Conservation (phyloP, 2,329 filamentous ascomycete genomes). For the Fusarium fracticaudum region DNA sequence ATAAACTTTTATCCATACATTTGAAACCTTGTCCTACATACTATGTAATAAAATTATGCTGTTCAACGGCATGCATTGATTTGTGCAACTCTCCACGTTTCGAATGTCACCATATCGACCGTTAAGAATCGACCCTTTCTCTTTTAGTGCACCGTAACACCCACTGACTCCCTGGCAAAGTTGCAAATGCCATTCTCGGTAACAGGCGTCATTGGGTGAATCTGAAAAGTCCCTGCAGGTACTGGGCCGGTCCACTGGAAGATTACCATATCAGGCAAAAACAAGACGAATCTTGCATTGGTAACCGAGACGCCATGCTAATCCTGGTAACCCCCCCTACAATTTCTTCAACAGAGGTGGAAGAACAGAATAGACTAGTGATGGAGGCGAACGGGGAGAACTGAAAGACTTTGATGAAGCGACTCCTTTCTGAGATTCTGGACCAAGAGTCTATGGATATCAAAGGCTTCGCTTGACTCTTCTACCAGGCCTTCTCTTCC, state of each 20-base stretch:
- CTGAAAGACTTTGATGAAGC: background rate
- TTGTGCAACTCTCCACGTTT: conserved; percentile 16
- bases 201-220: conserved; percentile 27
- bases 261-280: conserved; percentile 20
- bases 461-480: background rate
- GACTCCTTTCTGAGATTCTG: background rate
- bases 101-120: background rate
- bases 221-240: conserved; percentile 31
- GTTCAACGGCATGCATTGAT: background rate
- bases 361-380: background rate
- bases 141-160: conserved; percentile 20
- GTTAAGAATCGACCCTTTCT: conserved; percentile 11
- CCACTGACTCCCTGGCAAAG: conserved; percentile 6
- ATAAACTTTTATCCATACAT: background rate
- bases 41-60: background rate
- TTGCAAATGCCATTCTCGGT: conserved; percentile 26
- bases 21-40: background rate
- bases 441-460: background rate
- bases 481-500: conserved; percentile 1
- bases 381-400: background rate
- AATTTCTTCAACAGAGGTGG: conserved; percentile 15
- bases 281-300: conserved; percentile 31
- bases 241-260: conserved; percentile 22
- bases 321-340: conserved; percentile 11
- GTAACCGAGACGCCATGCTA: conserved; percentile 16